Evolutionary conservation across 164 flowering plant species (phyloP).

Genomic region (Annona squamosa): DNA sequence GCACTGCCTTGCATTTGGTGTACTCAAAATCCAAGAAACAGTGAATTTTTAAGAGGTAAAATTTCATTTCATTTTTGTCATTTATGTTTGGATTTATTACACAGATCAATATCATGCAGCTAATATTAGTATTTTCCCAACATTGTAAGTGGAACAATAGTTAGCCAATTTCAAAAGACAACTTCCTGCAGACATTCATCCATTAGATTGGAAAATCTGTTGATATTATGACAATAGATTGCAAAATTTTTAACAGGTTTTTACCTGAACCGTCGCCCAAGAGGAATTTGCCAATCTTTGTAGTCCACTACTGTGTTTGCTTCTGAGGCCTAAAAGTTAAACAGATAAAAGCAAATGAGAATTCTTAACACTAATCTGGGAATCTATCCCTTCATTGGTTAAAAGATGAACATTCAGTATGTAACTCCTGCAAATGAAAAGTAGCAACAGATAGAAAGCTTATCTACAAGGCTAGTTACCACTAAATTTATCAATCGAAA

Average conservation of each 20-base stretch:
- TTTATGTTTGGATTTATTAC: no score
- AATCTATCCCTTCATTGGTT: not conserved
- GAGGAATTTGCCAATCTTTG: slow-evolving; percentile 97
- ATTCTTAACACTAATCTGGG: not conserved
- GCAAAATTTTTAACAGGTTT: not conserved
- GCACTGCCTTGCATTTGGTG: no score
- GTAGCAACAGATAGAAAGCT: not conserved
- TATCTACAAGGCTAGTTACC: not conserved
- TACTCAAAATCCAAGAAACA: no score
- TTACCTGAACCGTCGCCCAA: slow-evolving; percentile 91
- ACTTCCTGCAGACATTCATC: no score
- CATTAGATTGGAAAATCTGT: not conserved
- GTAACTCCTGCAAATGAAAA: not conserved
- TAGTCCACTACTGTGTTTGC: slow-evolving; percentile 69
- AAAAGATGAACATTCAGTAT: not conserved
- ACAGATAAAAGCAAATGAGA: not conserved
- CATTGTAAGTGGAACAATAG: no score
- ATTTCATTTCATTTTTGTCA: no score
- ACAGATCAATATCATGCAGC: no score
- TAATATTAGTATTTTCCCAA: no score
- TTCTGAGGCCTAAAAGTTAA: slow-evolving; percentile 55
- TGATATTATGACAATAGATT: not conserved
- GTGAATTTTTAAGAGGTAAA: no score
- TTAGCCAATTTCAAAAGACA: no score
- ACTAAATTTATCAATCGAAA: not conserved